Evolutionary conservation across 495 filamentous ascomycete species (phyloP).

Genomic region (Penicillium simplicissimum): DNA sequence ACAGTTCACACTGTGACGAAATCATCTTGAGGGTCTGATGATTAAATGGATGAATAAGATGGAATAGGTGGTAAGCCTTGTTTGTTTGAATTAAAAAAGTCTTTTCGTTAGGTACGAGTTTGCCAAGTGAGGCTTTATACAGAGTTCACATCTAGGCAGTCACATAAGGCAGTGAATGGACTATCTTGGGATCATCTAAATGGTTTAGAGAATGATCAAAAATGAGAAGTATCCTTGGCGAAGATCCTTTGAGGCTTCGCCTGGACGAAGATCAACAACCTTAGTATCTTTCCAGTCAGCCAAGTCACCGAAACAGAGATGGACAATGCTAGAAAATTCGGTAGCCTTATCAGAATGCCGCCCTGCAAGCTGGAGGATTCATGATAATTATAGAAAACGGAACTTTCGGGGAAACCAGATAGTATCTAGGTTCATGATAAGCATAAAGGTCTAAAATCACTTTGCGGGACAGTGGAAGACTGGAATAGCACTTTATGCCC

Average conservation of each 20-base stretch:
- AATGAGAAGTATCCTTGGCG: neutral
- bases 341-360: neutral
- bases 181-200: neutral
- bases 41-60: neutral
- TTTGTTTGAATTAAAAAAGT: neutral
- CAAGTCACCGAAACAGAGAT: neutral
- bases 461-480: no score
- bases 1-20: conserved; percentile 4
- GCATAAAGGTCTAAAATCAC: no score
- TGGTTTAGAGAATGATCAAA: neutral
- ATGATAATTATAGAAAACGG: no score
- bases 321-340: neutral
- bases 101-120: neutral
- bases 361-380: neutral
- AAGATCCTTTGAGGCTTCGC: neutral
- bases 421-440: no score
- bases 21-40: neutral
- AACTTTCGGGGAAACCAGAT: no score
- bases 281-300: neutral
- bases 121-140: neutral
- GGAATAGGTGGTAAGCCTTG: neutral
- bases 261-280: neutral
- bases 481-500: no score
- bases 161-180: neutral
- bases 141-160: conserved; percentile 1